Conservation (phyloP, 306 rosid species). For the Cucurbita ficifolia region DNA sequence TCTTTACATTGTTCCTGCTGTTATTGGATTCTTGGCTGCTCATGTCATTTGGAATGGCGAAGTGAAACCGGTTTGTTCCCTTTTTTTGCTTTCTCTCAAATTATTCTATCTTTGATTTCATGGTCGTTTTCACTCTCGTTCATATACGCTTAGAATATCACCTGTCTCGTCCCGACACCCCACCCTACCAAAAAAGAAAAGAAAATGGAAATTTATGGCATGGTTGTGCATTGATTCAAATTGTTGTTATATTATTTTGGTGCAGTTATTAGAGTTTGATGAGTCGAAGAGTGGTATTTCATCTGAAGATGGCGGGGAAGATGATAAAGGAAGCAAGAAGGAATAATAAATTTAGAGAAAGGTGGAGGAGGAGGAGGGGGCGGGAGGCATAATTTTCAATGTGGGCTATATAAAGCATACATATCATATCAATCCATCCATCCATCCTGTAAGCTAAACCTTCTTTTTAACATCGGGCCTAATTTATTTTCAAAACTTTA, state of each 20-base stretch:
- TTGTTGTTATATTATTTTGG: background rate
- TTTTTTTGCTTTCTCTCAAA: background rate
- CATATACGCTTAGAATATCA: background rate
- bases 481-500: no score
- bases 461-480: no score
- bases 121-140: background rate
- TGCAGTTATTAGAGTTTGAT: slow-evolving; percentile 77
- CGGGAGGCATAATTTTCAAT: background rate
- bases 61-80: slow-evolving; percentile 68
- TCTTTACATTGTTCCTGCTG: slow-evolving; percentile 79
- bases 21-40: slow-evolving; percentile 87
- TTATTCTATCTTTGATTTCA: background rate
- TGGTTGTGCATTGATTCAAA: no score
- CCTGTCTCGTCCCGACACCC: background rate
- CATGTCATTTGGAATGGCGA: slow-evolving; percentile 92
- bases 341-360: slow-evolving; percentile 36
- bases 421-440: no score
- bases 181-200: background rate
- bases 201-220: background rate
- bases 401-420: no score
- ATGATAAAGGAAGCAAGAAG: slow-evolving; percentile 45
- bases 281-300: slow-evolving; percentile 52
- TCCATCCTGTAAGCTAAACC: slow-evolving; percentile 10
- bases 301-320: slow-evolving; percentile 28
- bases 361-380: background rate